These are phyloP conservation scores for Ophiosphaerella herpotricha DNA, from an alignment of 2,329 filamentous ascomycete species.

Conservation along the genomic window DNA sequence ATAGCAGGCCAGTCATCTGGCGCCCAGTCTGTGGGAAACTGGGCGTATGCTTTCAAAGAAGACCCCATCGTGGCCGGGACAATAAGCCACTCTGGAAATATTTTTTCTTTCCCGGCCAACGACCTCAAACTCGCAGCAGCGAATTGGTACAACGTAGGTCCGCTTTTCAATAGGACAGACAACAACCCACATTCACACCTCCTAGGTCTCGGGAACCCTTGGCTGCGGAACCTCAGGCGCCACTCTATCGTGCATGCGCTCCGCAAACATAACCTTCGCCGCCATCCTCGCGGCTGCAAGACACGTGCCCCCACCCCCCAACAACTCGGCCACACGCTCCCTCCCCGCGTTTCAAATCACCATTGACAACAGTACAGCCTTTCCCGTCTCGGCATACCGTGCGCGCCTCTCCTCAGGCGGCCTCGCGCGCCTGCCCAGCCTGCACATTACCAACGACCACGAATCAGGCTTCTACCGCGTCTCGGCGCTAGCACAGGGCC, in stretches of 20 bases:
- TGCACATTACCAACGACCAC: conserved; percentile 4
- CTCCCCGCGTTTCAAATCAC: conserved; percentile 1
- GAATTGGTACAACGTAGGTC: conserved; percentile 13
- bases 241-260: conserved; percentile 9
- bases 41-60: background rate
- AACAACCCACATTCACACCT: background rate
- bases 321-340: background rate
- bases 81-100: conserved; percentile 4
- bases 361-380: conserved; percentile 11
- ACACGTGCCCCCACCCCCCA: background rate
- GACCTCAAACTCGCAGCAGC: background rate
- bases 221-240: conserved; percentile 5
- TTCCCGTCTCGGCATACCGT: conserved; percentile 11
- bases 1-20: background rate
- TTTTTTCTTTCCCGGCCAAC: conserved; percentile 3
- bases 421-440: conserved; percentile 3
- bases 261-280: background rate
- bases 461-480: conserved; percentile 9
- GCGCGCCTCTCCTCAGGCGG: no score
- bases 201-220: conserved; percentile 1
- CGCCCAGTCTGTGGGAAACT: background rate
- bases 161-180: background rate
- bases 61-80: background rate
- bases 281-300: background rate
- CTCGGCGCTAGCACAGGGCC: background rate